These are phyloP conservation scores for Neofusicoccum umdonicola DNA, from an alignment of 2,329 filamentous ascomycete genomes.

Conservation along the genomic window DNA sequence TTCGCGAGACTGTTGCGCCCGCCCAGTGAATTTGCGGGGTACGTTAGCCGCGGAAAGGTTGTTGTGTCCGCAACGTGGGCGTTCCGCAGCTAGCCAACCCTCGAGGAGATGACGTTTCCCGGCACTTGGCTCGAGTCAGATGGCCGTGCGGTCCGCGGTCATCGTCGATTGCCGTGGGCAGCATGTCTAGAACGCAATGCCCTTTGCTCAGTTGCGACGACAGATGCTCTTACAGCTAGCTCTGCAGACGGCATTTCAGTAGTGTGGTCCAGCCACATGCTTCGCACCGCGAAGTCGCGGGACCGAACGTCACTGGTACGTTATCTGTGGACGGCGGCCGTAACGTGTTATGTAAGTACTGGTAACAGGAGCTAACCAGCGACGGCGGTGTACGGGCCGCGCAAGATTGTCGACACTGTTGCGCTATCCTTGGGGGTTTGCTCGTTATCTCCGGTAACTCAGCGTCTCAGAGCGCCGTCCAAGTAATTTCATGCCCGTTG, in stretches of 20 bases:
- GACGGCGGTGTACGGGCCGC: background rate
- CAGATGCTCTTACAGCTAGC: background rate
- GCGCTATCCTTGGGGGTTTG: background rate
- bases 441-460: background rate
- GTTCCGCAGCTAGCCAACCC: background rate
- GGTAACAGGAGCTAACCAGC: background rate
- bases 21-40: background rate
- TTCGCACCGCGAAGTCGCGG: background rate
- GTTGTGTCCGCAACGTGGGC: background rate
- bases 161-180: background rate
- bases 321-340: background rate
- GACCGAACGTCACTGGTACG: background rate
- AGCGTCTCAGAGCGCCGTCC: background rate
- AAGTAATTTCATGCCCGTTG: background rate
- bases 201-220: background rate
- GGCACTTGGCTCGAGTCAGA: slow-evolving; percentile 1
- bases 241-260: background rate
- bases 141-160: background rate
- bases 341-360: background rate
- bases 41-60: background rate
- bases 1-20: background rate
- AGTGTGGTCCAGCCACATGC: background rate
- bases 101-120: background rate
- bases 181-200: background rate
- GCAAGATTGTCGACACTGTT: background rate